phyloP scores from a whole-genome alignment of 2,329 filamentous ascomycete species.

The Trichothecium roseum region DNA sequence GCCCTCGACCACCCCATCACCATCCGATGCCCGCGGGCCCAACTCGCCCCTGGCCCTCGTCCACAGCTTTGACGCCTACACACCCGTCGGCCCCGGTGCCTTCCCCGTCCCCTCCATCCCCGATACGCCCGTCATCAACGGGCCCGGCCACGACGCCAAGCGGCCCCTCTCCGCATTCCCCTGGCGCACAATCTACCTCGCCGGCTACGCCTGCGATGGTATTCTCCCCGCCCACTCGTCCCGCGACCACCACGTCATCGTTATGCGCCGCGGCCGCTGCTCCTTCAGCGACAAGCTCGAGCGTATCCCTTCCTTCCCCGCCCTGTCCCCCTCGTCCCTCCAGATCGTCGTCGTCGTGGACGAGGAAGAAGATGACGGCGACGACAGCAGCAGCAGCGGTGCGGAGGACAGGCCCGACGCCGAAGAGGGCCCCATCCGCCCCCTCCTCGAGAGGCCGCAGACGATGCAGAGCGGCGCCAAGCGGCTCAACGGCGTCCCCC shows the following conservation, averaged over 20 bases:
- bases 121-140: constrained; percentile 39
- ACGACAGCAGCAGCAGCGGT: constrained; percentile 23
- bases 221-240: constrained; percentile 39
- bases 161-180: constrained; percentile 36
- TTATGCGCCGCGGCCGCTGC: constrained; percentile 75
- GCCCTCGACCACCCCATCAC: constrained; percentile 7
- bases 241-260: constrained; percentile 61
- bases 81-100: constrained; percentile 46
- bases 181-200: constrained; percentile 64
- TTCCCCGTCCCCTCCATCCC: constrained; percentile 58
- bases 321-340: constrained; percentile 48
- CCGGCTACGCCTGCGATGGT: constrained; percentile 56
- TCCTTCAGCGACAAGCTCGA: constrained; percentile 73
- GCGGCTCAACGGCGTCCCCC: constrained; percentile 62
- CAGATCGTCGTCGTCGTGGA: constrained; percentile 73
- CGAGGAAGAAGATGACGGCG: constrained; percentile 32
- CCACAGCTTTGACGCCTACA: constrained; percentile 42
- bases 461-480: constrained; percentile 57
- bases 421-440: constrained; percentile 32
- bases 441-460: constrained; percentile 68
- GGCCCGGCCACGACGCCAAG: constrained; percentile 27
- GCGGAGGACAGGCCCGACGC: constrained; percentile 13
- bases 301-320: constrained; percentile 66
- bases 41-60: background rate
- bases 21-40: background rate